Base-by-base conservation (phyloP, 2,329 filamentous ascomycete genomes). In the Exserohilum turcica region DNA sequence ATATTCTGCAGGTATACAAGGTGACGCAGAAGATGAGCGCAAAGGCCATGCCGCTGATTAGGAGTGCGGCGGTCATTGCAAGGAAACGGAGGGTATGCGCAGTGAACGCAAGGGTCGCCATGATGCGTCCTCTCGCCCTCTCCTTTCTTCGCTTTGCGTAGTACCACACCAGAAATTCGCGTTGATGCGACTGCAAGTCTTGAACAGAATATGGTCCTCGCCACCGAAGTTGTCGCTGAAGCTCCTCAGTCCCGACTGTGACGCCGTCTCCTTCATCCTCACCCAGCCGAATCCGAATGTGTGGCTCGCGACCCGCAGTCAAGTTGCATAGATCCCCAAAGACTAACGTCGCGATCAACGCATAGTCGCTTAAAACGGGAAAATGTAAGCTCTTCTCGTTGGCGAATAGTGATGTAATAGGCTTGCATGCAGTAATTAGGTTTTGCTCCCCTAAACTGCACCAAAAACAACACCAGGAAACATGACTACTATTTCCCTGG, bases 401-500 rank as follows among this genome's bases (percentile, higher is more conserved):
- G 3, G 35, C 16, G 15, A 54, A 50, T 15, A 50, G 40, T 28
- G 35, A 31, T 13, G 40, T 36, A 10, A 54, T 43, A 36, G 29
- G 21, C 16, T 27, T 24, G 29, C 37, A 21, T 29, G 32, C 37
- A 10, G 36, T 33, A 16, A 37, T 18, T 18, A 54, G 28, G 16
- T 18, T 10, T 5, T 35, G 36, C 15, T n/a, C 31, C 31, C 52
- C 48, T 27, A 52, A 32, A 38, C 52, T 43, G 31, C 48, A 55
- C 48, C 52, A 55, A 19, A 52, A 55, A 18, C 52, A 55, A 38
- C 52, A 55, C 52, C 48, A 52, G 13, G 43, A 44, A 21, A 55
- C 38, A 16, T 39, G 33, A 3, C 48, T 35, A 12, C 24, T 44
- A 13, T 35, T 27, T 15, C 52, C 31, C 5, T 47, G 19, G n/a